Base-by-base conservation (phyloP, 2,329 filamentous ascomycete species). In the Clarireedia homoeocarpa region DNA sequence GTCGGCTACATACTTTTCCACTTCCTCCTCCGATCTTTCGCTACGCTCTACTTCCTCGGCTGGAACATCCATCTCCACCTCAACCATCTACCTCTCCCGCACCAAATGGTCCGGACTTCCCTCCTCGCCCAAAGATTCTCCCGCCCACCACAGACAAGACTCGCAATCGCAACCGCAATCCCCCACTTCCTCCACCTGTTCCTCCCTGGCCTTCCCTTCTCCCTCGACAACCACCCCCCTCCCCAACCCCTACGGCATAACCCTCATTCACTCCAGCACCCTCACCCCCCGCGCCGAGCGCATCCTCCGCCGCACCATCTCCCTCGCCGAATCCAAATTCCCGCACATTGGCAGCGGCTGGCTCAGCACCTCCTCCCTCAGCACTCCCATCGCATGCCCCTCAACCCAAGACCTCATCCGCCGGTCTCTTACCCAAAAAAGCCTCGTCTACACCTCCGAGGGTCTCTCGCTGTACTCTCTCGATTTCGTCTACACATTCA, bases 401-500 rank as follows among this genome's bases (percentile, higher is more conserved):
- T 69, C 82, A 6, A 77, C 76, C 3, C 70, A 71, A 42, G 75
- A 79, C 51, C 72, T 86, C 15, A 73, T 85, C 48, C 73, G 75
- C 53, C 75, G 77, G 56, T 85, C 81, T 27, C 71, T 83, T 26
- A 65, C 71, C 42, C 84, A 86, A 62, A 82, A 84, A 65, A 79
- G 84, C 57, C 69, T 81, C 24, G 73, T 86, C 53, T 86, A 84
- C 72, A 76, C 77, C 2, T 76, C 79, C 2, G 77, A 80, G 26
- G 81, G 81, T 17, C 73, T 87, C 10, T 83, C 77, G 0, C 71
- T 87, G 6, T 67, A 85, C 14, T 76, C 81, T 0, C 74, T 85
- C 10, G 83, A 86, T 67, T 75, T 81, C 50, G 69, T 85, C 47
- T 87, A 85, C 70, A 82, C 79, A 44, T 81, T 87, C 71, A 85